Conservation (phyloP, 2,329 filamentous ascomycete genomes). For the Colletotrichum musicola region DNA sequence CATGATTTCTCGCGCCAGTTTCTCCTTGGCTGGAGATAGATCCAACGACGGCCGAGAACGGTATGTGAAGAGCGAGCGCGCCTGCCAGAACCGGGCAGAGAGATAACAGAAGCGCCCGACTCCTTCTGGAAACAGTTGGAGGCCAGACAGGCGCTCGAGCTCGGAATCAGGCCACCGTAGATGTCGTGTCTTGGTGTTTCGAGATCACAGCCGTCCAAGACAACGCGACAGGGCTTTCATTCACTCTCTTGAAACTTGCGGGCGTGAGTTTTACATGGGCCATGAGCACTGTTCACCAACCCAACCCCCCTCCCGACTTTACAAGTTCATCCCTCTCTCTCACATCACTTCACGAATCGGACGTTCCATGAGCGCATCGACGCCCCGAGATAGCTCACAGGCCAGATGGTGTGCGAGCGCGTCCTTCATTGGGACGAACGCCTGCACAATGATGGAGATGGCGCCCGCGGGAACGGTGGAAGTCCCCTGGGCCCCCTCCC, state of each 20-base stretch:
- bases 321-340: not conserved
- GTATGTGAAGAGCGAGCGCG: slow-evolving; percentile 11
- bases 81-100: slow-evolving; percentile 2
- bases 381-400: not conserved
- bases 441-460: slow-evolving; percentile 31
- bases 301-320: too few relatives aligned
- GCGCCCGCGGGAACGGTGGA: slow-evolving; percentile 20
- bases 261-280: too few relatives aligned
- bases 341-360: not conserved
- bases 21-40: slow-evolving; percentile 7
- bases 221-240: not conserved
- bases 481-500: slow-evolving; percentile 8
- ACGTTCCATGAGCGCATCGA: not conserved
- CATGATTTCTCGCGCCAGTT: slow-evolving; percentile 4
- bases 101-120: not conserved
- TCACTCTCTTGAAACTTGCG: too few relatives aligned
- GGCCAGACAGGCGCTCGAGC: not conserved
- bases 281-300: too few relatives aligned
- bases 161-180: not conserved
- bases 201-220: not conserved
- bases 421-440: slow-evolving; percentile 29
- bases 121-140: not conserved
- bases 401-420: slow-evolving; percentile 7
- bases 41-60: slow-evolving; percentile 1
- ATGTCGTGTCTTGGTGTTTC: not conserved